These are phyloP conservation scores for Termitomyces sp. DNA, from an alignment of 1,284 basidiomycete species.

Conservation along the genomic window DNA sequence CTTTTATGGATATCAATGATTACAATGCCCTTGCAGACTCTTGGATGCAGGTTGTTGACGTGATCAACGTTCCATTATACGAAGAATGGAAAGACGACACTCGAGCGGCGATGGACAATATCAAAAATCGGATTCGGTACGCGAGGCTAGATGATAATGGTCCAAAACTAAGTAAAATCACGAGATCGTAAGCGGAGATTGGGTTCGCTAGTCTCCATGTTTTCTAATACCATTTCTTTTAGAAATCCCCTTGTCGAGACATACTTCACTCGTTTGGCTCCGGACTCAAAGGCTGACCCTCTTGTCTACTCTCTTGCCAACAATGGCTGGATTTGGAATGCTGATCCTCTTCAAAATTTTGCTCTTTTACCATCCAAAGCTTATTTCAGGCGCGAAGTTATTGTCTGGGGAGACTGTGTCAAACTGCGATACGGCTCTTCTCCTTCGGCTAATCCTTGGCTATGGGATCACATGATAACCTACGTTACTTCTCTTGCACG, in stretches of 20 bases:
- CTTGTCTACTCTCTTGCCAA: constrained; percentile 82
- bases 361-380: constrained; percentile 94
- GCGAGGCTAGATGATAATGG: constrained; percentile 79
- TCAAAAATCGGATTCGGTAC: constrained; percentile 76
- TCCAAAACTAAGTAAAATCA: constrained; percentile 81
- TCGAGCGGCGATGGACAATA: constrained; percentile 66
- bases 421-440: constrained; percentile 89
- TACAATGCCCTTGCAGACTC: constrained; percentile 54
- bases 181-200: constrained; percentile 51
- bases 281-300: constrained; percentile 58
- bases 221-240: constrained; percentile 1
- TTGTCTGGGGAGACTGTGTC: constrained; percentile 97
- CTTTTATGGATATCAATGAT: constrained; percentile 51
- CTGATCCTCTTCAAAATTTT: constrained; percentile 93
- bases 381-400: constrained; percentile 93
- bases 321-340: constrained; percentile 99
- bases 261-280: constrained; percentile 83
- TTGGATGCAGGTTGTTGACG: constrained; percentile 77
- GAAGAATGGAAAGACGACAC: constrained; percentile 81
- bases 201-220: constrained; percentile 1
- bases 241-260: constrained; percentile 82
- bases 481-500: constrained; percentile 80
- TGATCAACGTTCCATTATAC: constrained; percentile 85
- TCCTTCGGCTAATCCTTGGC: constrained; percentile 84
- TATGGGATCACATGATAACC: constrained; percentile 91